These are phyloP conservation scores for Mycogone perniciosa DNA, from an alignment of 2,329 filamentous ascomycete genomes.

Conservation along the genomic window DNA sequence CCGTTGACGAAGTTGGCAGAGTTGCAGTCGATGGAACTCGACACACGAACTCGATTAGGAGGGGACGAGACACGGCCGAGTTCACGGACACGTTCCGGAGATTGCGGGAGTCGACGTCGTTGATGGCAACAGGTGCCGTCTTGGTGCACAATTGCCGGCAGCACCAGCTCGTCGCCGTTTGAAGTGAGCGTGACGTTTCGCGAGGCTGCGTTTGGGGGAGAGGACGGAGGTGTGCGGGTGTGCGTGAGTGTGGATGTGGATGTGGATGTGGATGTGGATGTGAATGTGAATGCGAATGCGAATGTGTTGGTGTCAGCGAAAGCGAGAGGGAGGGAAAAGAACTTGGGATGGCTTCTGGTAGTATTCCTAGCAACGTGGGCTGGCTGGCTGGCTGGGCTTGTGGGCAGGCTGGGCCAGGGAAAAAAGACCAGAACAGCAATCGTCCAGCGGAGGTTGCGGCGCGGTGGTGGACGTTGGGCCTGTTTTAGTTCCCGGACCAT, in stretches of 20 bases:
- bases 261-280: no score
- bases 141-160: no score
- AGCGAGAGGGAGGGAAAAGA: background rate
- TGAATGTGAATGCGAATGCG: background rate
- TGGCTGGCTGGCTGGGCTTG: background rate
- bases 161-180: no score
- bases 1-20: background rate
- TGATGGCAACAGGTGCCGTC: no score
- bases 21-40: background rate
- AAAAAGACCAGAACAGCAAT: background rate
- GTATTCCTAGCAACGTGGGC: background rate
- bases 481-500: conserved; percentile 17
- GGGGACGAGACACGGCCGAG: conserved; percentile 2
- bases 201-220: no score
- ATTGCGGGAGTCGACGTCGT: background rate
- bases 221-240: no score
- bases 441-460: conserved; percentile 12
- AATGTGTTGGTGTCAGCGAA: background rate
- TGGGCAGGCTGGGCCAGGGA: background rate
- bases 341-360: conserved; percentile 4
- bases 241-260: no score
- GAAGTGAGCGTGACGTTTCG: no score
- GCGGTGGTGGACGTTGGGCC: conserved; percentile 6
- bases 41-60: conserved; percentile 1
- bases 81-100: conserved; percentile 5